A percentile compares a stretch with the other conserved stretches of the same genome.
Evolutionary conservation across 495 filamentous ascomycete genomes (phyloP).

Genomic region (Eremomyces bilateralis): DNA sequence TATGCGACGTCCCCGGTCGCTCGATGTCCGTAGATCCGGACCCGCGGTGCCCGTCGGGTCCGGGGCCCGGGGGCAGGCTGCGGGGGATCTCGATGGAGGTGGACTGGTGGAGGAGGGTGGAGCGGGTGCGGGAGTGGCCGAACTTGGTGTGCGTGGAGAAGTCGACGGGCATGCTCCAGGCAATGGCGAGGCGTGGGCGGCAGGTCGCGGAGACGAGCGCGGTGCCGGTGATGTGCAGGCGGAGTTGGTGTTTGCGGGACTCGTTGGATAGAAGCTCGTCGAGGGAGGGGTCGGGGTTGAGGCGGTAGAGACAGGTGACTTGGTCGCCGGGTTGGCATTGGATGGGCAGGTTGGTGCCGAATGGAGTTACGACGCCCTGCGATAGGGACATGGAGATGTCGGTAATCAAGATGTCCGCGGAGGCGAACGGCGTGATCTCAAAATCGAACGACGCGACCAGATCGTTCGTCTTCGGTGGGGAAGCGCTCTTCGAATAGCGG

Average conservation of each 20-base stretch:
- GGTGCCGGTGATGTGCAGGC: constrained; percentile 38
- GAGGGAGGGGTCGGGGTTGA: constrained; percentile 37
- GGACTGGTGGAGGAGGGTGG: constrained; percentile 28
- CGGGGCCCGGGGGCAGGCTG: not conserved
- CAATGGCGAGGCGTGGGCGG: constrained; percentile 51
- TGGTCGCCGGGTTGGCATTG: constrained; percentile 61
- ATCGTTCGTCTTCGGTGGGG: constrained; percentile 23
- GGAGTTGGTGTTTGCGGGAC: constrained; percentile 21
- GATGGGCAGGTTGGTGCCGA: constrained; percentile 46
- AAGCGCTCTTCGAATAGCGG: constrained; percentile 49
- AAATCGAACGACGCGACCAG: constrained; percentile 67
- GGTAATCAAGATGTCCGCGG: constrained; percentile 46
- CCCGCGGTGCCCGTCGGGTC: constrained; percentile 26
- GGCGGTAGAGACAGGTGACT: constrained; percentile 61
- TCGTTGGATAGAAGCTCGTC: constrained; percentile 2
- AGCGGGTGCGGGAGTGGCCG: constrained; percentile 2
- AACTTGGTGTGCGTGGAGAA: constrained; percentile 48
- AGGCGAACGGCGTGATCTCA: constrained; percentile 67
- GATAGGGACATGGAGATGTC: constrained; percentile 41
- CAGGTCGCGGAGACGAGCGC: constrained; percentile 43
- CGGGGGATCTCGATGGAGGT: not conserved
- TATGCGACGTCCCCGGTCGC: constrained; percentile 27
- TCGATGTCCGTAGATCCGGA: constrained; percentile 5
- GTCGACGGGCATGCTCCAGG: constrained; percentile 65
- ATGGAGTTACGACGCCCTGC: constrained; percentile 42